Base-by-base conservation (phyloP, 2,329 filamentous ascomycete genomes). In the Fusarium sp. region DNA sequence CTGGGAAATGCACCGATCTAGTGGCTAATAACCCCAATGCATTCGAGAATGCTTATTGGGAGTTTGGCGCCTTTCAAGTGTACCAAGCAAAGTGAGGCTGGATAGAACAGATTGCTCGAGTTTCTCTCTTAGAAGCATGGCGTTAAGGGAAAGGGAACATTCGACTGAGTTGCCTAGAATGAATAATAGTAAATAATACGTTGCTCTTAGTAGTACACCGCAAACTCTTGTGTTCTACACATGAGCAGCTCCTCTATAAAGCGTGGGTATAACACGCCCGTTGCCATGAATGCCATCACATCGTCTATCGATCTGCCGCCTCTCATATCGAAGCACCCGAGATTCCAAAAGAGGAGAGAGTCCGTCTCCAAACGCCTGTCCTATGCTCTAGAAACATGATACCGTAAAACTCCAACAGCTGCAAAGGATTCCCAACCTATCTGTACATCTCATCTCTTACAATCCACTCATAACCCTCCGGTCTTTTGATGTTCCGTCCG, bases 41-140 rank as follows among this genome's bases (percentile, higher is more conserved):
- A 2, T 90, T 86, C 72, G 78, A 75, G 39, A 80, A 85, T 69
- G 88, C 84, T 2, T 91, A 81, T 70, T 91, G 84, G 88, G 86
- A 85, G 75, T 88, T 90, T 75, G 83, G 81, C 3, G 73, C 77
- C 9, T 88, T 90, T 62, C 77, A 84, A 60, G 81, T 90, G 3
- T 90, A 88, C 70, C 74, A 78, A 45, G 40, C 73, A 8, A 61
- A 69, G 4, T 75, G 57, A 54, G 19, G 6, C 35, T 25, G 24
- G 26, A 35, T 3, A 32, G 13, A 19, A 28, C 10, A 15, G 3
- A 32, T 11, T 10, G 19, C 31, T 19, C 19, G 32, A 25, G 28
- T 51, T 51, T 19, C 24, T 43, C 3, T 58, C 25, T 56, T 47
- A 26, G 46, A 52, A 72, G 70, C 70, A 60, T 28, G 70, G 70